phyloP scores from a whole-genome alignment of 2,329 filamentous ascomycete genomes.

The Penicillium sp. region DNA sequence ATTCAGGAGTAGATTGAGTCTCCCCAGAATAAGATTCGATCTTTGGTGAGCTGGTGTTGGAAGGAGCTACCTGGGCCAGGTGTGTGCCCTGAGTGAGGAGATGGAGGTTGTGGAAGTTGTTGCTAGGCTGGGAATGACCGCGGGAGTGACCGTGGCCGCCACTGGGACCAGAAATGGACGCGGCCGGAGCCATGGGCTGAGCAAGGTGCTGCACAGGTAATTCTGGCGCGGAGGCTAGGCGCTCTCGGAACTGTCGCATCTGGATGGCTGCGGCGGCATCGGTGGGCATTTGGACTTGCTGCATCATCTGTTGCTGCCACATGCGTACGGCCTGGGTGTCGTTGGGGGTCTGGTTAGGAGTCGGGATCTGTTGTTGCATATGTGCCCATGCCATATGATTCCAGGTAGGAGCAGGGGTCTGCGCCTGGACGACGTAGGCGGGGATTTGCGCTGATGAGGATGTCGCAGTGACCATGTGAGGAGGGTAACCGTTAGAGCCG shows the following conservation, averaged over 20 bases:
- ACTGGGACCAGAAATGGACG: constrained; percentile 29
- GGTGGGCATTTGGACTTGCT: constrained; percentile 30
- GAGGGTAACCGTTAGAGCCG: constrained; percentile 19
- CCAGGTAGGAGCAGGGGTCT: constrained; percentile 29
- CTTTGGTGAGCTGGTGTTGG: constrained; percentile 29
- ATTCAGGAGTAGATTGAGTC: constrained; percentile 41
- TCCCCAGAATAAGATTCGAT: constrained; percentile 35
- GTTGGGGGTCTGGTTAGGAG: constrained; percentile 30
- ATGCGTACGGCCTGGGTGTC: constrained; percentile 33
- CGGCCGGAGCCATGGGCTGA: constrained; percentile 21
- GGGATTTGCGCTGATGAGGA: constrained; percentile 34
- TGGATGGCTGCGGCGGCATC: constrained; percentile 22
- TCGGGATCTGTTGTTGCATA: constrained; percentile 34
- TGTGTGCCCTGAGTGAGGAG: constrained; percentile 33
- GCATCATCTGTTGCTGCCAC: constrained; percentile 39
- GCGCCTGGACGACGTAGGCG: constrained; percentile 33
- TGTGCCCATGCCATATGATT: constrained; percentile 32
- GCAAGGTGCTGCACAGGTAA: constrained; percentile 33
- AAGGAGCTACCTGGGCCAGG: constrained; percentile 21
- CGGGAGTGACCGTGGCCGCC: constrained; percentile 25
- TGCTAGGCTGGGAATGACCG: constrained; percentile 33
- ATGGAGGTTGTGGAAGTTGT: constrained; percentile 29
- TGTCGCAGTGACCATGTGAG: constrained; percentile 33
- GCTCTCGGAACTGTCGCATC: constrained; percentile 41
- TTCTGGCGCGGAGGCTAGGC: constrained; percentile 43